Evolutionary conservation across 805 yeast species (phyloP), one percentile per base, ranked within the genome.

Genomic region (Kodamaea jinghongensis): DNA sequence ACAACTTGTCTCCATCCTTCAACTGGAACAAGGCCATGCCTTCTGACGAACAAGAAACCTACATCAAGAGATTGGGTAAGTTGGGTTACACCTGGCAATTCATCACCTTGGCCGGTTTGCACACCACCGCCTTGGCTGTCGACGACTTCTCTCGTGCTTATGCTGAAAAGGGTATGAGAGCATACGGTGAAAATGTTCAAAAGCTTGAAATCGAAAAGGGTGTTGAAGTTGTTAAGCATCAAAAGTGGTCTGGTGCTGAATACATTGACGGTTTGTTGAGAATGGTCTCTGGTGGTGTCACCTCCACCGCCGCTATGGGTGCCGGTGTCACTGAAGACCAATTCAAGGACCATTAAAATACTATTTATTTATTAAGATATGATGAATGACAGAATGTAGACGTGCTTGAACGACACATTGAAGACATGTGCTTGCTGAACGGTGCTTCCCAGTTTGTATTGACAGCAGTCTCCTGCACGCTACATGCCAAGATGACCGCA

Each of bases 171-270:
- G 98, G 97, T 51, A 91, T 91, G 98, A 84, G 83, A 68, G 97
- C 97, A 6, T 91, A 91, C 62, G 98, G 96, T 42, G 83, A 81
- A 61, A 72, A 72, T 49, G 83, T 91, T 45, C 98, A 91, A 71
- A 78, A 81, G 47, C 84, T 81, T 45, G 98, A 91, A 73, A 86
- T 90, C 63, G 87, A 83, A 55, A 73, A 73, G 44, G 90, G 87
- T 49, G 96, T 90, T 50, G 98, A 91, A 66, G 96, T 91, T 44
- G 95, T 91, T 48, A 91, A 89, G 75, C 98, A 91, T 67, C 98
- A 91, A 69, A 88, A 90, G 67, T 91, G 98, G 98, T 88, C 96
- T 31, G 98, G 98, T 61, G 98, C 98, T 22, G 96, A 87, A 68
- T 90, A 88, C 72, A 84, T 91, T 58, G 98, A 91, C 66, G 83